Conservation (phyloP, 2,329 filamentous ascomycete genomes). For the Rutstroemia sp. region DNA sequence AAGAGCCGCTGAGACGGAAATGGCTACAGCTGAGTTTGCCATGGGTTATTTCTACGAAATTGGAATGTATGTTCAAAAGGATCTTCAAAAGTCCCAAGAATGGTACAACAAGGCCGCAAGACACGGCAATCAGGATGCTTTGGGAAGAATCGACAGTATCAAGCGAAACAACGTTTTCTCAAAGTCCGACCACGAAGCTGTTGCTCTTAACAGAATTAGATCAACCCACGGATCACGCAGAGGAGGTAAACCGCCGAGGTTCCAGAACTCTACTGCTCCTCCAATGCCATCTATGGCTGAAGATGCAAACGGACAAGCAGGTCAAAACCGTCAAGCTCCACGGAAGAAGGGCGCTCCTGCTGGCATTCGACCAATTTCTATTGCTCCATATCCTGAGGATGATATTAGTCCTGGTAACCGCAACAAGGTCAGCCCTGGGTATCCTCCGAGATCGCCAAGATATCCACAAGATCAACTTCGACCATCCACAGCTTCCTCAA, state of each 20-base stretch:
- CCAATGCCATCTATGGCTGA: conserved; percentile 27
- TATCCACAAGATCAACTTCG: conserved; percentile 32
- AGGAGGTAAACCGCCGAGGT: conserved; percentile 52
- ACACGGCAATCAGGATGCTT: conserved; percentile 86
- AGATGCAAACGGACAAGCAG: conserved; percentile 22
- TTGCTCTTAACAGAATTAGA: conserved; percentile 83
- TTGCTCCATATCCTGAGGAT: conserved; percentile 65
- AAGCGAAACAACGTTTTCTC: conserved; percentile 76
- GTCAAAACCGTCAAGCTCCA: conserved; percentile 5
- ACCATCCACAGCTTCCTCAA: conserved; percentile 33
- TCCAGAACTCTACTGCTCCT: conserved; percentile 37
- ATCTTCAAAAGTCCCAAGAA: conserved; percentile 69
- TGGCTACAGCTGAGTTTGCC: conserved; percentile 90
- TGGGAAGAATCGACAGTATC: conserved; percentile 74
- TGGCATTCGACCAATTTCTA: conserved; percentile 23
- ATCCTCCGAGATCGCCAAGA: conserved; percentile 25
- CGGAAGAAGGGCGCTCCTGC: conserved; percentile 9
- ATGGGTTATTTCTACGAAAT: conserved; percentile 98
- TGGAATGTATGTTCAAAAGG: conserved; percentile 82
- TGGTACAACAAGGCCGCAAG: conserved; percentile 91
- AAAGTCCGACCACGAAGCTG: conserved; percentile 85
- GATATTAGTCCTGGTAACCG: conserved; percentile 35
- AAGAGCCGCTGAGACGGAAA: conserved; percentile 71
- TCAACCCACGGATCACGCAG: conserved; percentile 66
- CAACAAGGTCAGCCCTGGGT: not conserved